These are phyloP conservation scores for Amanita brunnescens DNA, from an alignment of 768 basidiomycete genomes.

Conservation along the genomic window DNA sequence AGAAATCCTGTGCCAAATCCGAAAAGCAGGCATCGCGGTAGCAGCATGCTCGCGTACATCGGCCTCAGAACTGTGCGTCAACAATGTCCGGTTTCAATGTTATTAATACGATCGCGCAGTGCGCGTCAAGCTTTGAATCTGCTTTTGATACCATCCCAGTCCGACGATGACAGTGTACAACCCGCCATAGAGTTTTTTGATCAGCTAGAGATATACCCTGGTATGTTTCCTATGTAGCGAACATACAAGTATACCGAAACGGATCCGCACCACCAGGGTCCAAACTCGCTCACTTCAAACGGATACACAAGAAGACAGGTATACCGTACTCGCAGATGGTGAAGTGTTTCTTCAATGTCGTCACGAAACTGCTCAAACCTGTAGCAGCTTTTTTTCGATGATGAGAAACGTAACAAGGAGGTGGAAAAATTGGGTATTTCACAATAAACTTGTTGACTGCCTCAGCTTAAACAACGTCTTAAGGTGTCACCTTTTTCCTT, in stretches of 20 bases:
- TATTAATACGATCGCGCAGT: constrained; percentile 30
- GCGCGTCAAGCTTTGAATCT: constrained; percentile 69
- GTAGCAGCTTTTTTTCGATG: constrained; percentile 59
- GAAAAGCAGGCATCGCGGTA: constrained; percentile 36
- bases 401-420: constrained; percentile 54
- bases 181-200: constrained; percentile 58
- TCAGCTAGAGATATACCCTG: constrained; percentile 68
- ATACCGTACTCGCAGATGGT: constrained; percentile 81
- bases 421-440: constrained; percentile 47
- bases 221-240: constrained; percentile 20
- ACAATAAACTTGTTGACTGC: neutral
- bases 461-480: neutral
- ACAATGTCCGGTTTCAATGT: no score
- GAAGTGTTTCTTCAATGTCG: neutral
- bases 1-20: constrained; percentile 54
- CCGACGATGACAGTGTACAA: constrained; percentile 23
- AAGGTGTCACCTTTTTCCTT: constrained; percentile 82
- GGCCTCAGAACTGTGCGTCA: constrained; percentile 59
- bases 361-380: no score
- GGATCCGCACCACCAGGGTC: constrained; percentile 45
- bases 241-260: neutral
- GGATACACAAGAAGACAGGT: constrained; percentile 61
- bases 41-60: constrained; percentile 71
- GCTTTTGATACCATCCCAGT: constrained; percentile 40
- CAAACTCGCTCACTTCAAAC: constrained; percentile 75